These are phyloP conservation scores for Pittosporum tobira DNA, from an alignment of 129 eudicot genomes.

Conservation along the genomic window DNA sequence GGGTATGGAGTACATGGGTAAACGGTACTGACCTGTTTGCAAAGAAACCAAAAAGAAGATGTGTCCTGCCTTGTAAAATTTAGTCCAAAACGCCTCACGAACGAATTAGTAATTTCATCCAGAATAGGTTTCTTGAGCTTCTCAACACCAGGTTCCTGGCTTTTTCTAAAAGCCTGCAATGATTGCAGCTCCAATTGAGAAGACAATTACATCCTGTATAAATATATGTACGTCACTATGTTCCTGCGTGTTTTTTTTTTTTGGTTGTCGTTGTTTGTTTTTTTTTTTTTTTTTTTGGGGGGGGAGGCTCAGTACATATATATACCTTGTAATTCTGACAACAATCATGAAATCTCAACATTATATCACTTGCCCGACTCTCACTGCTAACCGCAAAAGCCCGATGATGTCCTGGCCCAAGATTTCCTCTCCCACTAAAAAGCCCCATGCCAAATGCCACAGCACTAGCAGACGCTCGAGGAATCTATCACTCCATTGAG, in stretches of 20 bases:
- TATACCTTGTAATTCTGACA: conserved; percentile 94
- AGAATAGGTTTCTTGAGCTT: conserved; percentile 78
- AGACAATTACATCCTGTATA: too few relatives aligned
- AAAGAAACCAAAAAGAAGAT: conserved; percentile 79
- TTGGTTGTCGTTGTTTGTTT: too few relatives aligned
- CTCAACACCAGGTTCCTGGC: conserved; percentile 71
- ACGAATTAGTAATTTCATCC: conserved; percentile 49
- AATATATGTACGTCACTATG: too few relatives aligned
- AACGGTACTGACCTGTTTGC: conserved; percentile 64
- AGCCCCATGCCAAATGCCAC: conserved; percentile 98
- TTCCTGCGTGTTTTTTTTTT: too few relatives aligned
- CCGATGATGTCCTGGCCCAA: conserved; percentile 76
- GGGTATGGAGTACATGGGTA: not conserved
- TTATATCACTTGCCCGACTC: conserved; percentile 89
- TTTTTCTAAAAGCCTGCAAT: conserved; percentile 74
- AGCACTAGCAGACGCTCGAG: conserved; percentile 99
- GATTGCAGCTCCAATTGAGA: too few relatives aligned
- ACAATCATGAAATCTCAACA: conserved; percentile 88
- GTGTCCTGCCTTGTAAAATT: conserved; percentile 63
- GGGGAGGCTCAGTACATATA: not conserved
- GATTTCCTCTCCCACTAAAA: conserved; percentile 75
- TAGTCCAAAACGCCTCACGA: conserved; percentile 51
- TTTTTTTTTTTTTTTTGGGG: too few relatives aligned
- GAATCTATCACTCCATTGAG: conserved; percentile 34
- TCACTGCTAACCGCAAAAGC: conserved; percentile 91